A percentile compares a stretch with the other conserved stretches of the same genome.
Evolutionary conservation across 2,329 filamentous ascomycete species (phyloP).

Genomic region (Trichophyton simii): DNA sequence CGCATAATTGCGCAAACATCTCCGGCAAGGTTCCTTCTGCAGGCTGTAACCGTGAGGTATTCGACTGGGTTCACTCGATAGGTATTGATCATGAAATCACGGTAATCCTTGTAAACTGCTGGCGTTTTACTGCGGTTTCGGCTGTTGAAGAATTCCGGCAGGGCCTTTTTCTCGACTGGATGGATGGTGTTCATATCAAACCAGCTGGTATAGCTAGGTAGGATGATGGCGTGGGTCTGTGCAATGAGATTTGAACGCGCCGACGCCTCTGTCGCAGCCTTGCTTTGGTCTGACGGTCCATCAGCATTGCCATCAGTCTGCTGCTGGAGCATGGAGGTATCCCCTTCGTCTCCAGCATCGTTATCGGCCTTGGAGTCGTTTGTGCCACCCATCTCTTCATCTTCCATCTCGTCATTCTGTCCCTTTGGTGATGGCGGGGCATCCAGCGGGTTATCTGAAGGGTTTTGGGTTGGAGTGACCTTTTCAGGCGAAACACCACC

Average conservation of each 20-base stretch:
- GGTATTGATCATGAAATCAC: slow-evolving; percentile 99
- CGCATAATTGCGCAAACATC: slow-evolving; percentile 99
- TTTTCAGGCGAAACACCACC: slow-evolving; percentile 23
- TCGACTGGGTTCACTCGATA: slow-evolving; percentile 92
- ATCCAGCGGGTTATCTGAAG: slow-evolving; percentile 56
- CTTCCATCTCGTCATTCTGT: slow-evolving; percentile 50
- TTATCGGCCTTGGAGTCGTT: slow-evolving; percentile 35
- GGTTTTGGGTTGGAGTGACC: slow-evolving; percentile 18
- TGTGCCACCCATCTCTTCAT: slow-evolving; percentile 69
- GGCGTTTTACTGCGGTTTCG: slow-evolving; percentile 97
- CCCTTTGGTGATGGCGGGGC: slow-evolving; percentile 52
- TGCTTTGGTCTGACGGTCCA: slow-evolving; percentile 53
- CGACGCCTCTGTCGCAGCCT: slow-evolving; percentile 68
- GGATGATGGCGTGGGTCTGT: slow-evolving; percentile 88
- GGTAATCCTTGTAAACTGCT: slow-evolving; percentile 95
- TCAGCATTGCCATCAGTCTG: slow-evolving; percentile 38
- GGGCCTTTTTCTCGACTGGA: slow-evolving; percentile 79
- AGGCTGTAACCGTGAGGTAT: slow-evolving; percentile 94
- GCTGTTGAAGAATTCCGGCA: slow-evolving; percentile 97
- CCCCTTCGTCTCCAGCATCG: slow-evolving; percentile 22
- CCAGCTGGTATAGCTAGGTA: slow-evolving; percentile 96
- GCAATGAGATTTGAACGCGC: slow-evolving; percentile 85
- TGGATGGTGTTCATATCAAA: slow-evolving; percentile 96
- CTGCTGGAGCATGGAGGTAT: slow-evolving; percentile 32
- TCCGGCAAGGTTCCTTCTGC: slow-evolving; percentile 83